These are phyloP conservation scores for Cytospora schulzeri DNA, from an alignment of 2,329 filamentous ascomycete genomes.

Conservation along the genomic window DNA sequence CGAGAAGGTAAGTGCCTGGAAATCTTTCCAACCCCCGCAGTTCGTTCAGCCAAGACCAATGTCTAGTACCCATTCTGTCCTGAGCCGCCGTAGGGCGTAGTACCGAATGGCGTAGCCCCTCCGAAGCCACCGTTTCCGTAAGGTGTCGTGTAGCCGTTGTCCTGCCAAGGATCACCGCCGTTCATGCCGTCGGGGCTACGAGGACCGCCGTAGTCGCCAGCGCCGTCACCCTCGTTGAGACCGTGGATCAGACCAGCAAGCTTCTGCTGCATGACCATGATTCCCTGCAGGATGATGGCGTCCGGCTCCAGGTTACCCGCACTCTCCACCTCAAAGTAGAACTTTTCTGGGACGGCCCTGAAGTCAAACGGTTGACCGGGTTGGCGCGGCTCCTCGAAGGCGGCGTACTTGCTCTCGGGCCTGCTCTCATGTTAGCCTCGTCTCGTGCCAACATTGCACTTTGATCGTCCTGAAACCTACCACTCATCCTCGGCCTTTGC, in stretches of 20 bases:
- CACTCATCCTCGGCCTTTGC: slow-evolving; percentile 70
- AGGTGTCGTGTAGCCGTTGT: slow-evolving; percentile 70
- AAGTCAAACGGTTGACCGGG: slow-evolving; percentile 90
- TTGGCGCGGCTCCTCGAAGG: slow-evolving; percentile 76
- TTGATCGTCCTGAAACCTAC: slow-evolving; percentile 51
- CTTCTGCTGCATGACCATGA: slow-evolving; percentile 87
- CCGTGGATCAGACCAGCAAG: slow-evolving; percentile 70
- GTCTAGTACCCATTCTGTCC: slow-evolving; percentile 47
- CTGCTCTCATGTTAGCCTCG: slow-evolving; percentile 45
- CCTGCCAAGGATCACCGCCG: slow-evolving; percentile 58
- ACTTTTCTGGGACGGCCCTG: slow-evolving; percentile 78
- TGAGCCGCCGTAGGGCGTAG: slow-evolving; percentile 52
- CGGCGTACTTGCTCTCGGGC: slow-evolving; percentile 80
- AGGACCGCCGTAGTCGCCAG: slow-evolving; percentile 62
- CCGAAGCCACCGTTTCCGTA: slow-evolving; percentile 58
- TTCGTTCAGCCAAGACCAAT: background rate
- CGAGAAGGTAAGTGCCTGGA: background rate
- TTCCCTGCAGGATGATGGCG: slow-evolving; percentile 83
- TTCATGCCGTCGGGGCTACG: slow-evolving; percentile 68
- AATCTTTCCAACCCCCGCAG: background rate
- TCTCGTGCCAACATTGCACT: background rate
- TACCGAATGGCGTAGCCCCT: slow-evolving; percentile 48
- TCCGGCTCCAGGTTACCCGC: slow-evolving; percentile 88
- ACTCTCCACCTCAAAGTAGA: slow-evolving; percentile 93
- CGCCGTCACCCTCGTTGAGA: slow-evolving; percentile 51